phyloP scores from a whole-genome alignment of 306 rosid genomes.

The Malus orientalis region DNA sequence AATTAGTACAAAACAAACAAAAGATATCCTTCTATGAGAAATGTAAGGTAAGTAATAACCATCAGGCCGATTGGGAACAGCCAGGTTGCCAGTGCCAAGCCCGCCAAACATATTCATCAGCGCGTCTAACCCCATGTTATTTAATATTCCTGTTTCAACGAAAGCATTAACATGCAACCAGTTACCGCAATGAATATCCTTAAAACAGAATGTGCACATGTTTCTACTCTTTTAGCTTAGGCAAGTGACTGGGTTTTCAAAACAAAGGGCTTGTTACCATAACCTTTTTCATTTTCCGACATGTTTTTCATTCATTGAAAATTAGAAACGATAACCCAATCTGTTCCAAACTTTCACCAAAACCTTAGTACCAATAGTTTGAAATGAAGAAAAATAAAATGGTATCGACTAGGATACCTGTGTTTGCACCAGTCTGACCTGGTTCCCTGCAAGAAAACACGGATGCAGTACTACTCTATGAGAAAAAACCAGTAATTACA shows the following conservation, averaged over 20 bases:
- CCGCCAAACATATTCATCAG: constrained; percentile 87
- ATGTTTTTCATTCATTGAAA: not conserved
- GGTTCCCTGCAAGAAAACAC: constrained; percentile 23
- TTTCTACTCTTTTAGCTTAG: not conserved
- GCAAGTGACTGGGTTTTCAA: not conserved
- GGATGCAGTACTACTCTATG: not conserved
- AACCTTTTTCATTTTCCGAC: not conserved
- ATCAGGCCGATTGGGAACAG: constrained; percentile 60
- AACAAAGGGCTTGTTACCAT: not conserved
- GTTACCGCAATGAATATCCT: not conserved
- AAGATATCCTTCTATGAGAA: constrained; percentile 1
- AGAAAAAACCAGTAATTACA: not conserved
- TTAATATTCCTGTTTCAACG: constrained; percentile 29
- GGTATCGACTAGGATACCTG: constrained; percentile 27
- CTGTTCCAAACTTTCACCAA: not conserved
- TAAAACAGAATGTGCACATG: not conserved
- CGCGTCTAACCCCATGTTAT: constrained; percentile 60
- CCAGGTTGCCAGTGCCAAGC: constrained; percentile 75
- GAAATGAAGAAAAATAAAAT: not conserved
- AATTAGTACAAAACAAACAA: not conserved
- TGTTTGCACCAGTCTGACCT: constrained; percentile 29
- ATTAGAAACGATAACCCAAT: not conserved
- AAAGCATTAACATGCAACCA: not conserved
- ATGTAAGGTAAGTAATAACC: constrained; percentile 35
- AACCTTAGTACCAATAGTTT: not conserved